Conservation (phyloP, 805 yeast species). For the Metschnikowia continentalis region DNA sequence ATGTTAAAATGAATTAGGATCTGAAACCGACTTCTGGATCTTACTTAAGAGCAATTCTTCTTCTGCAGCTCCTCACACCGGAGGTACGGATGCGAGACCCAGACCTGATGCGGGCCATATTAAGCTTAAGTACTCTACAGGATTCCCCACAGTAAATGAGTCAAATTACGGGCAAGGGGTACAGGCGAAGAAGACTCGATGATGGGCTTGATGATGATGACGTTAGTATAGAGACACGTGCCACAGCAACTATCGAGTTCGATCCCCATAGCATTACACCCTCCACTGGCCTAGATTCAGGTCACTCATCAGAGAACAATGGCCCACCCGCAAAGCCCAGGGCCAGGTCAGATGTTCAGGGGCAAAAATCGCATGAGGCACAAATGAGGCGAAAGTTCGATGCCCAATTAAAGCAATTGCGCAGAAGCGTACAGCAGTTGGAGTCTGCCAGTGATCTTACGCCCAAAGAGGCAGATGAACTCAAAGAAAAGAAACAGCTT, state of each 20-base stretch:
- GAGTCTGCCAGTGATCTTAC: conserved; percentile 6
- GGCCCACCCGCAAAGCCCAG: background rate
- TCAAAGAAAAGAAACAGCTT: conserved; percentile 11
- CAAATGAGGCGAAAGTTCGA: conserved; percentile 6
- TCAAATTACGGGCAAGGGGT: conserved; percentile 5
- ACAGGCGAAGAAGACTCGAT: conserved; percentile 4
- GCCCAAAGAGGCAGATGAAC: conserved; percentile 12
- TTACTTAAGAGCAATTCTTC: background rate
- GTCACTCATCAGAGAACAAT: background rate
- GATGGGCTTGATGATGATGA: background rate
- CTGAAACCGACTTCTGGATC: too few species aligned
- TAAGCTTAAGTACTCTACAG: too few species aligned
- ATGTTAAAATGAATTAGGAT: background rate
- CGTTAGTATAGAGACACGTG: background rate
- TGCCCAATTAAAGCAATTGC: conserved; percentile 1
- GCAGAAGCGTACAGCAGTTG: conserved; percentile 3
- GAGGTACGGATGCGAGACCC: conserved; percentile 4
- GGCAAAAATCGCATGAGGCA: background rate
- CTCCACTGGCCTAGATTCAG: background rate
- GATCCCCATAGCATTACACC: background rate
- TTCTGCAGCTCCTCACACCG: background rate
- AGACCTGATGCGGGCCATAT: background rate
- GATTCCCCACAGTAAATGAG: background rate
- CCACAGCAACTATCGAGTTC: background rate
- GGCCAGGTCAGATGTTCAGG: background rate